These are phyloP conservation scores for Pseudogymnoascus sp. DNA, from an alignment of 2,329 filamentous ascomycete species.

Conservation along the genomic window DNA sequence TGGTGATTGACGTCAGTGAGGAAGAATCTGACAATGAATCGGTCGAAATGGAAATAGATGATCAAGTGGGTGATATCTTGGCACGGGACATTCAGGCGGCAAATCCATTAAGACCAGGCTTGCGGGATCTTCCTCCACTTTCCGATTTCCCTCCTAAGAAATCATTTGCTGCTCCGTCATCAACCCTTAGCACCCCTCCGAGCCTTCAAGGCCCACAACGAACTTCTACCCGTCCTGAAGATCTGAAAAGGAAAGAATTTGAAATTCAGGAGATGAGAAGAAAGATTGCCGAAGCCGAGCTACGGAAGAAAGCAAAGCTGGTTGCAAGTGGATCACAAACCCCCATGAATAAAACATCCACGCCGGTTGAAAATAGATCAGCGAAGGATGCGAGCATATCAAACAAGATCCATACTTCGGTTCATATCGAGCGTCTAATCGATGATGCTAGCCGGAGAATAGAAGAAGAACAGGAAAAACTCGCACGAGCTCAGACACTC, in stretches of 20 bases:
- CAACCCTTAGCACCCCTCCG: conserved; percentile 20
- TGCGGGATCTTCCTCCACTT: conserved; percentile 38
- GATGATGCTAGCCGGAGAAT: conserved; percentile 16
- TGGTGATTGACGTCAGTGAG: conserved; percentile 83
- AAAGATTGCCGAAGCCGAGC: conserved; percentile 28
- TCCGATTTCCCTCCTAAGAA: conserved; percentile 30
- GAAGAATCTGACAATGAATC: conserved; percentile 51
- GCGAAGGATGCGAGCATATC: conserved; percentile 9
- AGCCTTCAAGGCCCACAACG: conserved; percentile 15
- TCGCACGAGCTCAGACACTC: conserved; percentile 20
- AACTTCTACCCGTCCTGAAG: conserved; percentile 23
- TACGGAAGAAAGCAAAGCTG: conserved; percentile 21
- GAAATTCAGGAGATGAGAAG: conserved; percentile 52
- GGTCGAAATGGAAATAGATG: conserved; percentile 56
- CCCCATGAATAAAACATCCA: conserved; percentile 16
- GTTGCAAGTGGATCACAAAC: conserved; percentile 23
- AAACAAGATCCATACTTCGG: conserved; percentile 20
- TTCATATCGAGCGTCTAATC: conserved; percentile 22
- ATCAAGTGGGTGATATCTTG: conserved; percentile 38
- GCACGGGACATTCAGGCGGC: conserved; percentile 25
- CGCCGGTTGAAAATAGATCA: conserved; percentile 8
- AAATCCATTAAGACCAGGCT: conserved; percentile 24
- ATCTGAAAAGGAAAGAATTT: conserved; percentile 44
- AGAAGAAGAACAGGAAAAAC: conserved; percentile 18
- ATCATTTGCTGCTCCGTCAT: conserved; percentile 20